Base-by-base conservation (phyloP, 208 protist species). In the Trichomonas vaginalis region DNA sequence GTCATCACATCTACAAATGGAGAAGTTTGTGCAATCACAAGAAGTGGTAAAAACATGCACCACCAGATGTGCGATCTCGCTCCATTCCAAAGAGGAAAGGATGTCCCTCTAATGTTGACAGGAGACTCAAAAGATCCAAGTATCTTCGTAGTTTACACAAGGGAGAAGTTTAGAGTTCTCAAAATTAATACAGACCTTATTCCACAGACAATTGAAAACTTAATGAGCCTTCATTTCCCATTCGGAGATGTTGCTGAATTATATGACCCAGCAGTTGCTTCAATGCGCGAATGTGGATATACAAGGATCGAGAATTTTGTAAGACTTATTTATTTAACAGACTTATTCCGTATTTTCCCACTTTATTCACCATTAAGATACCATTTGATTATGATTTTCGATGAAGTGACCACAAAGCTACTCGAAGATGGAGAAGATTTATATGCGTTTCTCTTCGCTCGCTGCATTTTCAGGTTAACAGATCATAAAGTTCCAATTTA, bases 191-290 rank as follows among this genome's bases (percentile, higher is more conserved):
- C n/a, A 17, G 17, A 35, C 4, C 39, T 92, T 10, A 51, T 92
- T 92, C 45, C 40, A 51, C 86, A 92, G 17, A 48, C 40, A 27
- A 35, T 92, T 21, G 86, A 92, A 56, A 92, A 92, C n/a, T 51
- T 92, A 39, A 92, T 92, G 86, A 48, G 40, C 39, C n/a, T 92
- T 40, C 86, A 48, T 51, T 92, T 92, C 32, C 86, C 86, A 92
- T 27, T 48, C 8, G 45, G 45, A 92, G 8, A 35, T 35, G 86
- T 51, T 14, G 23, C 42, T 37, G 14, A 23, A 35, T 39, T 51
- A 9, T 92, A 45, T 42, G 45, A 48, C 10, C 45, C 15, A 35
- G 45, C 86, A 49, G 27, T 92, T 17, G 45, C 42, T 17, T 35
- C 23, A 56, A 92, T 92, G n/a, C 48, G 17, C 17, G 45, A 48